Percentiles rank a stretch among this genome's conserved stretches.
Evolutionary conservation across 805 yeast species (phyloP).

Genomic region (Maudiozyma saulgeensis): DNA sequence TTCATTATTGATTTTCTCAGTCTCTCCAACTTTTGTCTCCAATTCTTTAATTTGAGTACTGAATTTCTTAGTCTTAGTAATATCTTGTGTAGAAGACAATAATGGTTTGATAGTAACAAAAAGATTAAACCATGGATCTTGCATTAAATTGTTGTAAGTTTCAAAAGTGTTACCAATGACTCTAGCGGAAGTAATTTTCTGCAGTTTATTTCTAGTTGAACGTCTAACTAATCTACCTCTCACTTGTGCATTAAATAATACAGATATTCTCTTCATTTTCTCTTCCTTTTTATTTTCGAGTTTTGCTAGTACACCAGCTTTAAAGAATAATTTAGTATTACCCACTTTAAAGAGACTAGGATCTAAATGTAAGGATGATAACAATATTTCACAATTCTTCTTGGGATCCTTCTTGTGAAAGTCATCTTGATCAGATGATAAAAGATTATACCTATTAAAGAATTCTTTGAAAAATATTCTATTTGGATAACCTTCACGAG

Average conservation of each 20-base stretch:
- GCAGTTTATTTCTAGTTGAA: slow-evolving; percentile 38
- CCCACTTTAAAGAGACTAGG: slow-evolving; percentile 84
- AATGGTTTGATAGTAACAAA: slow-evolving; percentile 67
- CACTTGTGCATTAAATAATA: slow-evolving; percentile 51
- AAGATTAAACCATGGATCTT: slow-evolving; percentile 74
- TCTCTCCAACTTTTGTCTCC: slow-evolving; percentile 36
- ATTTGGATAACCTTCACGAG: slow-evolving; percentile 95
- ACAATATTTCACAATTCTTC: slow-evolving; percentile 57
- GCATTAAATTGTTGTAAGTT: slow-evolving; percentile 37
- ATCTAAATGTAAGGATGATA: slow-evolving; percentile 56
- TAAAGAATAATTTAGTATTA: slow-evolving; percentile 84
- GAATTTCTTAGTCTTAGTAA: slow-evolving; percentile 46
- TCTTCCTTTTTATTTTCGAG: slow-evolving; percentile 71
- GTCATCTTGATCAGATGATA: slow-evolving; percentile 39
- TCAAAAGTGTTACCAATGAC: slow-evolving; percentile 54
- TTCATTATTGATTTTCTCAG: slow-evolving; percentile 27
- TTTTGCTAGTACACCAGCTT: slow-evolving; percentile 91
- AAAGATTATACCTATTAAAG: slow-evolving; percentile 61
- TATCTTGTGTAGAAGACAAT: slow-evolving; percentile 52
- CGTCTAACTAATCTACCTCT: slow-evolving; percentile 57
- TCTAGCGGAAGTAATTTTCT: slow-evolving; percentile 59
- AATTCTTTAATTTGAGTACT: slow-evolving; percentile 46
- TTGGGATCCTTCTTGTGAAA: slow-evolving; percentile 37
- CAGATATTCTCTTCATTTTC: slow-evolving; percentile 44
- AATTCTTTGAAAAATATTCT: slow-evolving; percentile 78